Evolutionary conservation across 108 stramenopile genomes (phyloP).

Genomic region (Cyclostephanos tholiformis): DNA sequence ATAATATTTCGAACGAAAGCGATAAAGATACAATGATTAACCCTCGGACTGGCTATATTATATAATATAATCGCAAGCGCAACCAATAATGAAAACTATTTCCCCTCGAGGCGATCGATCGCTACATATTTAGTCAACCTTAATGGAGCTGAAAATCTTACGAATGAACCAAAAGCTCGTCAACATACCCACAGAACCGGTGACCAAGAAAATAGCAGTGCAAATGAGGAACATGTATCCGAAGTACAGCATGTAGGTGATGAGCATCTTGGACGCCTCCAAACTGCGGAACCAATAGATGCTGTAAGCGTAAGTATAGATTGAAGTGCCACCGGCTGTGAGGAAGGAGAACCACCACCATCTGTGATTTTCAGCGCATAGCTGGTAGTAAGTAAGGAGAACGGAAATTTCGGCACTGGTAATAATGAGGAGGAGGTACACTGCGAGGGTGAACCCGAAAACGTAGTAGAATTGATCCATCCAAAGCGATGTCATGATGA

Average conservation of each 20-base stretch:
- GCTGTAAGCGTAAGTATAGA: conserved; percentile 94
- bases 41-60: no score
- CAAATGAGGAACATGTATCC: conserved; percentile 96
- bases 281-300: conserved; percentile 92
- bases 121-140: conserved; percentile 69
- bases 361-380: conserved; percentile 96
- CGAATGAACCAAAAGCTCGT: conserved; percentile 93
- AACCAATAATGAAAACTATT: no score
- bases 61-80: no score
- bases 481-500: conserved; percentile 98
- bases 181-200: conserved; percentile 92
- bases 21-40: no score
- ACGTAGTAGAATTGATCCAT: conserved; percentile 99
- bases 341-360: conserved; percentile 99
- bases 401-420: conserved; percentile 98
- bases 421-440: conserved; percentile 92
- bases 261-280: conserved; percentile 71
- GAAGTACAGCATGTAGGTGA: conserved; percentile 97
- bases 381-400: conserved; percentile 97
- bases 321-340: conserved; percentile 87
- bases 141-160: conserved; percentile 96
- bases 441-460: conserved; percentile 96
- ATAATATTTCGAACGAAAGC: no score
- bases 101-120: no score
- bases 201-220: conserved; percentile 84